Evolutionary conservation across 192 early-diverging fungal genomes (phyloP), one percentile per base, ranked within the genome.

Genomic region (Powellomyces hirtus): DNA sequence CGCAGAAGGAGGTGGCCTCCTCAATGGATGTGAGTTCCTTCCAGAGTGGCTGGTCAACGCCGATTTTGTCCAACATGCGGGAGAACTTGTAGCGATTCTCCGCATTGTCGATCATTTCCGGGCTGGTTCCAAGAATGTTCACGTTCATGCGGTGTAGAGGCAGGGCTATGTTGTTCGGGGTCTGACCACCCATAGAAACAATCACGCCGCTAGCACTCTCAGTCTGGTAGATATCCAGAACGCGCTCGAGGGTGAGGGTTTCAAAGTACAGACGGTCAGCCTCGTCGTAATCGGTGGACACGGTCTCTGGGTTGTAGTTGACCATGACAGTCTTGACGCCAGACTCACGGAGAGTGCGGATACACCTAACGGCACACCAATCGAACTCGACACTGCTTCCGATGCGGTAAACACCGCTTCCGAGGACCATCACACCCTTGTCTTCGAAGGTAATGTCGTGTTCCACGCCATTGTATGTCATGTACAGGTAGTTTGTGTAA

Each of bases 241-340:
- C 92, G 74, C 96, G 94, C 79, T 98, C 96, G 68, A 94, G 87
- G 49, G 82, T 87, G 46, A 98, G 81, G 73, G 96, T 92, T 77
- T 98, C 96, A 83, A 96, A 98, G 87, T 98, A 98, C n/a, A 98
- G 84, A 38, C 96, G 89, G 62, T 98, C 94, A 76, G 91, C 93
- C 79, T 98, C 96, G 80, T 96, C 96, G 73, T 94, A 98, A 75
- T 98, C 96, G 26, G 96, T 96, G 16, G 94, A 96, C 26, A 98
- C 96, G 0, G 96, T 98, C 76, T 98, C 96, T 14, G 96, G 96
- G 76, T 98, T 98, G 85, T 98, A 98, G 79, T 98, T 98, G 70
- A 98, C 82, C 97, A 98, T 98, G 71, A 98, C 83, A 4, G 97
- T 97, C 86, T 98, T 96, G 80, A 89, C 80, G 24, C 88, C 86